phyloP scores from a whole-genome alignment of 345 rosid species.

The Cardiospermum halicacabum region DNA sequence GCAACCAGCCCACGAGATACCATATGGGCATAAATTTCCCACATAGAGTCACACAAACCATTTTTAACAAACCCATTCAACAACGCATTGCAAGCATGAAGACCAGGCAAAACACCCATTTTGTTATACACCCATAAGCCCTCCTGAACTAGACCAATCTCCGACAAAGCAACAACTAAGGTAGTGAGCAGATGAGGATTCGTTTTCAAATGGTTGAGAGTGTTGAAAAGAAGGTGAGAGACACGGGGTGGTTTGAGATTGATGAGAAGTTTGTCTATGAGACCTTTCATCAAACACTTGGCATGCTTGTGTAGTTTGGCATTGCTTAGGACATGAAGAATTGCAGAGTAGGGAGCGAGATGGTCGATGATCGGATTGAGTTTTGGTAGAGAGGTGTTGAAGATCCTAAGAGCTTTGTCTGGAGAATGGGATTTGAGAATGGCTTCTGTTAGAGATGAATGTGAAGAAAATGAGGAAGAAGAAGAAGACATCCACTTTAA shows the following conservation, averaged over 20 bases:
- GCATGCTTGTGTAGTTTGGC: slow-evolving; percentile 37
- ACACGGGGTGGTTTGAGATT: slow-evolving; percentile 25
- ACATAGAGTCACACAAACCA: slow-evolving; percentile 37
- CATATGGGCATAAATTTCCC: slow-evolving; percentile 45
- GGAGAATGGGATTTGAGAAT: slow-evolving; percentile 40
- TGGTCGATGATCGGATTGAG: slow-evolving; percentile 24
- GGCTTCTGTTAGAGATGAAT: slow-evolving; percentile 29
- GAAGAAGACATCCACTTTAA: slow-evolving; percentile 18
- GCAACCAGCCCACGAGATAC: slow-evolving; percentile 46
- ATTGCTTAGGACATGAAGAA: slow-evolving; percentile 28
- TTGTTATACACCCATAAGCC: slow-evolving; percentile 53
- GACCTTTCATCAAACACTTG: slow-evolving; percentile 64
- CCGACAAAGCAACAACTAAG: slow-evolving; percentile 45
- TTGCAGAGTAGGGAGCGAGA: slow-evolving; percentile 31
- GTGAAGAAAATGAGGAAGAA: slow-evolving; percentile 9
- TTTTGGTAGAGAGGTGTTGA: slow-evolving; percentile 24
- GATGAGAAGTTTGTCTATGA: slow-evolving; percentile 33
- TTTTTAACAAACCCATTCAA: slow-evolving; percentile 47
- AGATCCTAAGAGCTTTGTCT: slow-evolving; percentile 35
- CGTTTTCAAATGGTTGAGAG: slow-evolving; percentile 28
- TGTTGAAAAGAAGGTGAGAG: slow-evolving; percentile 31
- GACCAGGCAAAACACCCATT: slow-evolving; percentile 33
- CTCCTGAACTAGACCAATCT: slow-evolving; percentile 53
- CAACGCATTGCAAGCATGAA: slow-evolving; percentile 46
- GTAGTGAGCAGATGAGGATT: slow-evolving; percentile 43